phyloP scores from a whole-genome alignment of 2,329 filamentous ascomycete species.

The Apiospora hydei region DNA sequence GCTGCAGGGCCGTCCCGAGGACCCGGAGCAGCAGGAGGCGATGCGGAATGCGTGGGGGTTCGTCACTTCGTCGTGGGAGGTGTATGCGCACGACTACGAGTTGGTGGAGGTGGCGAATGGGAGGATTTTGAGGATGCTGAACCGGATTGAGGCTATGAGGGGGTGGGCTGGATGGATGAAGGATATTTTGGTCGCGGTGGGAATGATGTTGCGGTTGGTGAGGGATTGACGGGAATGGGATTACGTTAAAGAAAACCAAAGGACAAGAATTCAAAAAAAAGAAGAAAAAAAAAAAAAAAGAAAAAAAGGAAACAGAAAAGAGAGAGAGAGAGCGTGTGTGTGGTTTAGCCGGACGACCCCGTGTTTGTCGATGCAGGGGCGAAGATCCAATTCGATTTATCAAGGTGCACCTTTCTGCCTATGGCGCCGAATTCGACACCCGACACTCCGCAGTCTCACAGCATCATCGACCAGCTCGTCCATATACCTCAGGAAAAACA shows the following conservation, averaged over 20 bases:
- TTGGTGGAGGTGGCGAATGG: neutral
- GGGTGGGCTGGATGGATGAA: neutral
- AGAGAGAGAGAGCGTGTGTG: too few relatives aligned
- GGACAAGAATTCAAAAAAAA: too few relatives aligned
- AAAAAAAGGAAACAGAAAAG: too few relatives aligned
- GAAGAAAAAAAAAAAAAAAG: too few relatives aligned
- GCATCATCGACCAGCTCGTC: neutral
- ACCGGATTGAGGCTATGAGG: neutral
- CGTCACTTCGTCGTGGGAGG: neutral
- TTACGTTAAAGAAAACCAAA: too few relatives aligned
- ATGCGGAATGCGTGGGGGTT: neutral
- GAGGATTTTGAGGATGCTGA: neutral
- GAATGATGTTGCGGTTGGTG: neutral
- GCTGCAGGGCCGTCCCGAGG: neutral
- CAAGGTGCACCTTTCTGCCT: neutral
- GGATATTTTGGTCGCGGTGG: neutral
- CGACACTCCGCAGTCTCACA: neutral
- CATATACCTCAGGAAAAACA: neutral
- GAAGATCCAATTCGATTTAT: neutral
- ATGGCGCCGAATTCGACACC: neutral
- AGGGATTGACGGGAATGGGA: neutral
- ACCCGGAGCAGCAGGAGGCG: neutral
- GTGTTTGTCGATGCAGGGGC: neutral
- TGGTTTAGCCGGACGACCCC: too few relatives aligned
- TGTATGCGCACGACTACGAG: neutral